Evolutionary conservation across 208 protist genomes (phyloP).

Genomic region (Trypanosoma brucei): DNA sequence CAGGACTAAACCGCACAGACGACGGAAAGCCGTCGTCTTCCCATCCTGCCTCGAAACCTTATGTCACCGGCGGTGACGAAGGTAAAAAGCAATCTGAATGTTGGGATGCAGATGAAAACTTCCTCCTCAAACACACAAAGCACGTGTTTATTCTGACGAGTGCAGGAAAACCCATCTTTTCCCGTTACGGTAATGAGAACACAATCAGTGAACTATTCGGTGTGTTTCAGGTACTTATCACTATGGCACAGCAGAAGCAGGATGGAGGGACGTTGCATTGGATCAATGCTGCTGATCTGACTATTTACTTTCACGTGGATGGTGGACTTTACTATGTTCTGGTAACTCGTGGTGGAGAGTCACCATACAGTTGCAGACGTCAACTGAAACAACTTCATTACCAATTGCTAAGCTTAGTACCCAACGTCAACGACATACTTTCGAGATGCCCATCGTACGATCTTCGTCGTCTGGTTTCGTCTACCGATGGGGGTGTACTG

Average conservation of each 20-base stretch:
- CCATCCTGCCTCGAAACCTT: too few relatives aligned
- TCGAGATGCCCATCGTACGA: slow-evolving; percentile 42
- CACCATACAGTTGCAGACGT: slow-evolving; percentile 24
- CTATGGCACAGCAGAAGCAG: slow-evolving; percentile 15
- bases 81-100: background rate
- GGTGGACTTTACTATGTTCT: slow-evolving; percentile 59
- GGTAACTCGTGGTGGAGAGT: slow-evolving; percentile 27
- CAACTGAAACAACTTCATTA: slow-evolving; percentile 51
- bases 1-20: too few relatives aligned
- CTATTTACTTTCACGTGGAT: slow-evolving; percentile 46
- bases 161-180: slow-evolving; percentile 82
- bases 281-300: slow-evolving; percentile 20
- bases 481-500: slow-evolving; percentile 42
- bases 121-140: slow-evolving; percentile 41
- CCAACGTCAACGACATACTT: slow-evolving; percentile 52
- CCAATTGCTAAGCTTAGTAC: slow-evolving; percentile 50
- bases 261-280: slow-evolving; percentile 1
- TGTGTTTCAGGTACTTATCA: slow-evolving; percentile 65
- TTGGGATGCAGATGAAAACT: slow-evolving; percentile 5
- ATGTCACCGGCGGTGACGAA: too few relatives aligned
- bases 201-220: slow-evolving; percentile 58
- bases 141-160: slow-evolving; percentile 86
- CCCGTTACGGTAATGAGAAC: slow-evolving; percentile 52
- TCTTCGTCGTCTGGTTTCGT: slow-evolving; percentile 45
- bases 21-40: too few relatives aligned